Evolutionary conservation across 139 green algal species (phyloP).

Genomic region (Volvox africanus): DNA sequence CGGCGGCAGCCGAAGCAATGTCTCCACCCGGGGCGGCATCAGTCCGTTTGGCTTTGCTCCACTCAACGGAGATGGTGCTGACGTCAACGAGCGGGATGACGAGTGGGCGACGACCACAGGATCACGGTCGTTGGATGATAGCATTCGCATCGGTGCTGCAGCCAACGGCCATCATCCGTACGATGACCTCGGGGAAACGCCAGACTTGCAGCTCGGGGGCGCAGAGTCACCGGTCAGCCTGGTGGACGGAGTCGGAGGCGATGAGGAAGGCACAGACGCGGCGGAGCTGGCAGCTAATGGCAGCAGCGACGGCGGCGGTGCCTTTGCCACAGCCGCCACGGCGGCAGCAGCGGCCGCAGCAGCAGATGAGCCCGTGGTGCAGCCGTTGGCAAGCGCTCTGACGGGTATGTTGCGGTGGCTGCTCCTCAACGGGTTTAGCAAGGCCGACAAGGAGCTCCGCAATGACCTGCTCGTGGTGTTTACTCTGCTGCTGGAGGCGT

Average conservation of each 20-base stretch:
- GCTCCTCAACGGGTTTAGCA: constrained; percentile 47
- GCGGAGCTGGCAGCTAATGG: not conserved
- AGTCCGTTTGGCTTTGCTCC: not conserved
- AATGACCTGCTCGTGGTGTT: constrained; percentile 64
- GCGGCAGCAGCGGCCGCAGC: not conserved
- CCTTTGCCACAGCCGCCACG: not conserved
- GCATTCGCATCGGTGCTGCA: not conserved
- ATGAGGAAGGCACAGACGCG: not conserved
- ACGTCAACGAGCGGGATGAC: not conserved
- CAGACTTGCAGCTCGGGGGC: not conserved
- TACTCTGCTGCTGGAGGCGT: constrained; percentile 48
- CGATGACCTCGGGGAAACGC: constrained; percentile 9
- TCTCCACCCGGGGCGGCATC: not conserved
- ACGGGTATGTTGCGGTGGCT: constrained; percentile 39
- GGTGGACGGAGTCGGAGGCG: not conserved
- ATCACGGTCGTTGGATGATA: not conserved
- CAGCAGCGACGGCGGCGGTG: not conserved
- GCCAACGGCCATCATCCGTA: not conserved
- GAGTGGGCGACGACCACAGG: constrained; percentile 2
- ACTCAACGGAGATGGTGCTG: not conserved
- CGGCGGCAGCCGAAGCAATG: not conserved
- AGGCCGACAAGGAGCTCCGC: constrained; percentile 64
- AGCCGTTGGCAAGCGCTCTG: constrained; percentile 46
- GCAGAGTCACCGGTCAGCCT: not conserved
- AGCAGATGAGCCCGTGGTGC: constrained; percentile 12